These are phyloP conservation scores for Alectoria sarmentosa DNA, from an alignment of 495 filamentous ascomycete species.

Conservation along the genomic window DNA sequence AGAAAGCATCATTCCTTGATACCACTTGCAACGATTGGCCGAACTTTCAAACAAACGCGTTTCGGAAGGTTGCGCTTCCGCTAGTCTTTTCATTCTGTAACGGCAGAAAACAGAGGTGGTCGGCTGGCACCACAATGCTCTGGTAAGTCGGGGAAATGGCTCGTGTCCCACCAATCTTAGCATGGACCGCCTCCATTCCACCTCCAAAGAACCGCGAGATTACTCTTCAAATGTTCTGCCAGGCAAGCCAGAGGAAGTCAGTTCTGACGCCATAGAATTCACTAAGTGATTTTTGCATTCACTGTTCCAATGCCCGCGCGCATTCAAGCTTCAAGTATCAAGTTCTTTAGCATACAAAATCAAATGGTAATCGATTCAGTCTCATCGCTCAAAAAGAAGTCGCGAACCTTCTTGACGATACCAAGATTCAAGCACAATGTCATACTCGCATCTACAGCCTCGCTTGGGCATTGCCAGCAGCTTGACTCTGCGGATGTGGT, in stretches of 20 bases:
- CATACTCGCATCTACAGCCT: constrained; percentile 14
- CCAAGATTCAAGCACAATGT: not conserved
- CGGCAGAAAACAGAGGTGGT: not conserved
- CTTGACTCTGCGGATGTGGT: constrained; percentile 23
- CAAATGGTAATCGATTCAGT: not conserved
- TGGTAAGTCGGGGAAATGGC: not conserved
- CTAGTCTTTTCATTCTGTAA: not conserved
- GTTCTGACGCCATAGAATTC: not conserved
- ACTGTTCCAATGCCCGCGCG: not conserved
- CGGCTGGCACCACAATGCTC: not conserved
- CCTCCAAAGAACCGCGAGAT: not conserved
- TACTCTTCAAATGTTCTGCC: not conserved
- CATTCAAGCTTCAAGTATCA: not conserved
- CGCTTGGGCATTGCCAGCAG: constrained; percentile 22
- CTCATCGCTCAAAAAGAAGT: not conserved
- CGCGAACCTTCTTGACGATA: not conserved
- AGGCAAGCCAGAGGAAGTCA: not conserved
- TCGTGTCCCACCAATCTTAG: not conserved
- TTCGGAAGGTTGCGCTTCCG: not conserved
- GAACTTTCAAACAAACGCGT: not conserved
- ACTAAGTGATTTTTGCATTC: not conserved
- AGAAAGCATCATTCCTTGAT: too few species aligned
- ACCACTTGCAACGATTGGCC: too few species aligned
- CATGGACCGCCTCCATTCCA: not conserved
- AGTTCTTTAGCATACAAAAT: not conserved